Base-by-base conservation (phyloP, 2,329 filamentous ascomycete species). In the Neofusicoccum umdonicola region DNA sequence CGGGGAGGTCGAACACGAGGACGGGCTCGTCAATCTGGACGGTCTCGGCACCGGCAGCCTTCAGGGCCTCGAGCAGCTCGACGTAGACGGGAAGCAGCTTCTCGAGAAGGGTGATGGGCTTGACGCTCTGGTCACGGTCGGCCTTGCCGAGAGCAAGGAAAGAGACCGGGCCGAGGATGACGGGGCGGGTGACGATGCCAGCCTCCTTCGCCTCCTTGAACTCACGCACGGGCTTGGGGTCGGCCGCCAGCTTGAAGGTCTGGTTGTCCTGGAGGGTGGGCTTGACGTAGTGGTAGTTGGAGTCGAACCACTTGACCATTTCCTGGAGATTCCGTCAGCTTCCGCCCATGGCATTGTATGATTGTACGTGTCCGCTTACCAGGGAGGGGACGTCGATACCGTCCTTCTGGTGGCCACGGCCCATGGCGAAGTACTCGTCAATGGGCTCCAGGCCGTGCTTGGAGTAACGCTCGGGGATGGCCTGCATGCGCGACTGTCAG, bases 271-370 rank as follows among this genome's bases (percentile, higher is more conserved):
- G 93, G 71, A 99, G 88, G 68, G 95, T 97, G 70, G 95, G 95
- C 89, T 98, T 98, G 84, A 98, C 95, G 82, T 99, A 99, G 88
- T 98, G 95, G 90, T 99, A 99, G 90, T 99, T 99, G 71, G 93
- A 97, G 87, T 99, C 95, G 79, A 99, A 99, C 95, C 95, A 99
- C 87, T 99, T 99, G 76, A 99, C 95, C 95, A 99, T 99, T 87
- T 99, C 95, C 84, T 85, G 66, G 35, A 66, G 7, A 57, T 45
- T 51, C 37, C 57, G 68, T 81, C 71, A 77, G 72, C 66, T 50
- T 54, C 58, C 34, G 57, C 19, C n/a, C 17, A 34, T 22, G 11
- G n/a, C 31, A 52, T 45, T 52, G 22, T 42, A 7, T 22, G 22
- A 22, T 31, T 13, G 15, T 65, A 31, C 31, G 63, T 48, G 48